Percentiles rank a stretch among this genome's conserved stretches.
Evolutionary conservation across 2,329 filamentous ascomycete species (phyloP).

Genomic region (Akanthomyces muscarius): DNA sequence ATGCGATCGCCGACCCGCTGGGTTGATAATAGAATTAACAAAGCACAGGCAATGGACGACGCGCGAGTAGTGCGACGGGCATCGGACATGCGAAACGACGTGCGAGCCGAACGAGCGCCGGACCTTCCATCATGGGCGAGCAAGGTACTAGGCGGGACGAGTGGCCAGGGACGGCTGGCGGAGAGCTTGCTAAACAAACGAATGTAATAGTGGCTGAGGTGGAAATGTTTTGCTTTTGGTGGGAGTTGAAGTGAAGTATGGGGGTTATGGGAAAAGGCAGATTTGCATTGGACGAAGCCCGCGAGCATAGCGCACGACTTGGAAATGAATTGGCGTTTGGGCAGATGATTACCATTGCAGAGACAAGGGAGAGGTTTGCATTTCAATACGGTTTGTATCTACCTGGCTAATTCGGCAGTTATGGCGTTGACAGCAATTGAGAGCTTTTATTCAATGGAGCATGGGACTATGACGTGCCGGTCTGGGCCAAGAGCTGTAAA

Average conservation of each 20-base stretch:
- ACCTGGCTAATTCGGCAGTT: neutral
- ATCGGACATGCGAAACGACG: constrained; percentile 25
- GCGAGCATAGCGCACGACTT: neutral
- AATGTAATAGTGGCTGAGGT: neutral
- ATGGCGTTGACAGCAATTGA: neutral
- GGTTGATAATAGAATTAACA: constrained; percentile 11
- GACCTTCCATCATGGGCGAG: constrained; percentile 33
- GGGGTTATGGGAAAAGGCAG: neutral
- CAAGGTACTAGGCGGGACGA: constrained; percentile 23
- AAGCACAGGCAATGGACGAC: constrained; percentile 26
- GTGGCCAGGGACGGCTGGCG: constrained; percentile 6
- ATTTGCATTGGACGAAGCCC: neutral
- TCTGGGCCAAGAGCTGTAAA: neutral
- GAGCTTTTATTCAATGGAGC: neutral
- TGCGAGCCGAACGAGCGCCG: constrained; percentile 11
- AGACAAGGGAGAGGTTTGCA: neutral
- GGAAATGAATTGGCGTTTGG: constrained; percentile 9
- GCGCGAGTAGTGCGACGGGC: constrained; percentile 32
- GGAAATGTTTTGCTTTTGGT: neutral
- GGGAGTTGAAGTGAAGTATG: neutral
- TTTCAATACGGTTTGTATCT: neutral
- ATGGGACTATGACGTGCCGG: neutral
- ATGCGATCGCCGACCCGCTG: constrained; percentile 21
- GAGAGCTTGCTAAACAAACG: constrained; percentile 1
- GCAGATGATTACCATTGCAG: neutral